Conservation (phyloP, 148 eudicot genomes). For the Rhododendron williamsianum region DNA sequence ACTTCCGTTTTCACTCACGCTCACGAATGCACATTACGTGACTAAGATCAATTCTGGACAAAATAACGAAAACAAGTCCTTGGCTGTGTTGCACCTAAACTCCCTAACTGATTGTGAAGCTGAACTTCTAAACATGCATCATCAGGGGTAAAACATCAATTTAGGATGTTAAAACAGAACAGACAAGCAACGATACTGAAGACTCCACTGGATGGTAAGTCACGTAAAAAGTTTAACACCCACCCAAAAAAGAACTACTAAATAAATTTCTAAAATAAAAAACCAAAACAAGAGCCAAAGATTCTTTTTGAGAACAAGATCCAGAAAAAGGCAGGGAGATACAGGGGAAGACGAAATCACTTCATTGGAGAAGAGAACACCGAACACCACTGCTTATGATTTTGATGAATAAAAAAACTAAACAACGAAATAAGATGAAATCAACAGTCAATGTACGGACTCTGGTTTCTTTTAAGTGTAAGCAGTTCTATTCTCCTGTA, state of each 20-base stretch:
- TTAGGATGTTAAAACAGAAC: constrained; percentile 2
- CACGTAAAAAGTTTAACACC: neutral
- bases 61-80: neutral
- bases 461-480: neutral
- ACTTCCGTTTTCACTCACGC: neutral
- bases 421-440: neutral
- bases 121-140: neutral
- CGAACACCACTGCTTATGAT: neutral
- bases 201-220: neutral
- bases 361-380: neutral
- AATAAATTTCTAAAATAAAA: neutral
- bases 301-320: neutral
- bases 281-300: neutral
- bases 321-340: neutral
- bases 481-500: neutral
- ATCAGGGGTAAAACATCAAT: neutral
- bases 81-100: neutral
- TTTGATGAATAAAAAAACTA: neutral
- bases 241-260: neutral
- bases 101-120: neutral
- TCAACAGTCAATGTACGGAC: neutral
- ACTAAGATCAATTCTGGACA: neutral
- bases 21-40: neutral
- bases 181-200: neutral
- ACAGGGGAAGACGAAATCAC: neutral